Conservation (phyloP, 371 early-diverging fungal species). For the Capillidium rhysosporum region DNA sequence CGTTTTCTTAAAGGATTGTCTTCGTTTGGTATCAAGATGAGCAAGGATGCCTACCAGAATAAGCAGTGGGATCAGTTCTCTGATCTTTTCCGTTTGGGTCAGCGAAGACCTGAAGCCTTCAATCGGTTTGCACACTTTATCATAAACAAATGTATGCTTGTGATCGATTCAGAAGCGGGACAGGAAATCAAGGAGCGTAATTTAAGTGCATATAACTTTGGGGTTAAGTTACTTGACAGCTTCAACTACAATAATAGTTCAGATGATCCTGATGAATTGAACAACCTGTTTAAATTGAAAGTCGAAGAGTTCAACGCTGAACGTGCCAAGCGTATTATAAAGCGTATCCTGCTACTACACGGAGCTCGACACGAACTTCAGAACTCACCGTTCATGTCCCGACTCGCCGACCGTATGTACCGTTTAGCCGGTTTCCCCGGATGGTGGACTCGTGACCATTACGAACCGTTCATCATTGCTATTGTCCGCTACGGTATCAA, state of each 20-base stretch:
- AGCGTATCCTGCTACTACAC: conserved; percentile 50
- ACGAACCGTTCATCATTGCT: conserved; percentile 40
- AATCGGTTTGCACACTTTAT: not conserved
- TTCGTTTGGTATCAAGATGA: not conserved
- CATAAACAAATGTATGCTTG: not conserved
- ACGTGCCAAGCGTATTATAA: conserved; percentile 45
- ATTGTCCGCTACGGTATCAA: conserved; percentile 50
- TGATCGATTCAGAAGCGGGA: not conserved
- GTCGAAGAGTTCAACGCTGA: conserved; percentile 36
- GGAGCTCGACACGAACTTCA: conserved; percentile 20
- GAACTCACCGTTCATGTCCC: conserved; percentile 16
- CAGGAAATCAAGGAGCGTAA: not conserved
- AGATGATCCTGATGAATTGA: not conserved
- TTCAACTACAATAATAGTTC: not conserved
- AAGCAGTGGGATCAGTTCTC: not conserved
- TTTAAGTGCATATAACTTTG: not conserved
- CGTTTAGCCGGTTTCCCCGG: conserved; percentile 15
- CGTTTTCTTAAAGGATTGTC: conserved; percentile 10
- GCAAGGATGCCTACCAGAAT: conserved; percentile 3
- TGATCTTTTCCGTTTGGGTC: not conserved
- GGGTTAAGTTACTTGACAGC: not conserved
- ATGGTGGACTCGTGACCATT: conserved; percentile 54
- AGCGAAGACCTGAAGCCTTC: not conserved
- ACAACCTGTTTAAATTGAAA: conserved; percentile 18
- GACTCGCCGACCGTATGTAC: conserved; percentile 1